Evolutionary conservation across 805 yeast species (phyloP).

Genomic region (Ogataea corticis): DNA sequence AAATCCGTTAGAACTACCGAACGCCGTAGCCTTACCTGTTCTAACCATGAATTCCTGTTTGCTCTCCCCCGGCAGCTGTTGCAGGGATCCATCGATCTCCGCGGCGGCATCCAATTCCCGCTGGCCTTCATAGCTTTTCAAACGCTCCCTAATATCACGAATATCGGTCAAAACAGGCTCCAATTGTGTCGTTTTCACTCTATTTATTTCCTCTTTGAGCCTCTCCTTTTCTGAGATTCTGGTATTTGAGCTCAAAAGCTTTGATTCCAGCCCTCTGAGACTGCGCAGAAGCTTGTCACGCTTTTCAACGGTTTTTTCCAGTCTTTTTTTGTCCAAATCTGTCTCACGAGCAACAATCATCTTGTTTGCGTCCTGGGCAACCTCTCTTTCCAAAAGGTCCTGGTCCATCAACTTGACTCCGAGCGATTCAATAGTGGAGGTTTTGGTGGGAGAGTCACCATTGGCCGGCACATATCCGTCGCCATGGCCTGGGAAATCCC

Average conservation of each 20-base stretch:
- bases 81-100: slow-evolving; percentile 28
- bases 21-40: slow-evolving; percentile 92
- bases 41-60: slow-evolving; percentile 79
- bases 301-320: slow-evolving; percentile 62
- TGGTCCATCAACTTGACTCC: slow-evolving; percentile 75
- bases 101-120: slow-evolving; percentile 7
- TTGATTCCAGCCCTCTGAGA: slow-evolving; percentile 46
- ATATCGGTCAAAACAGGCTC: slow-evolving; percentile 59
- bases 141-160: slow-evolving; percentile 50
- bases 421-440: slow-evolving; percentile 35
- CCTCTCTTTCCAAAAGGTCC: slow-evolving; percentile 69
- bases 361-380: slow-evolving; percentile 68
- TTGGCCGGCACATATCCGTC: too few species aligned
- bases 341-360: slow-evolving; percentile 60
- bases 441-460: slow-evolving; percentile 1
- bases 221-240: slow-evolving; percentile 65
- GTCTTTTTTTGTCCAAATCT: slow-evolving; percentile 72
- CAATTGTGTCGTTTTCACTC: slow-evolving; percentile 51
- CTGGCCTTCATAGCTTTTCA: slow-evolving; percentile 33
- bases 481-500: slow-evolving; percentile 2
- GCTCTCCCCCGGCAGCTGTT: slow-evolving; percentile 66
- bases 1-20: slow-evolving; percentile 70
- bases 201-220: slow-evolving; percentile 52
- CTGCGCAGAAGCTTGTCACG: slow-evolving; percentile 45
- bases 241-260: slow-evolving; percentile 51